Base-by-base conservation (phyloP, 2,329 filamentous ascomycete species). In the Zasmidium angulare region DNA sequence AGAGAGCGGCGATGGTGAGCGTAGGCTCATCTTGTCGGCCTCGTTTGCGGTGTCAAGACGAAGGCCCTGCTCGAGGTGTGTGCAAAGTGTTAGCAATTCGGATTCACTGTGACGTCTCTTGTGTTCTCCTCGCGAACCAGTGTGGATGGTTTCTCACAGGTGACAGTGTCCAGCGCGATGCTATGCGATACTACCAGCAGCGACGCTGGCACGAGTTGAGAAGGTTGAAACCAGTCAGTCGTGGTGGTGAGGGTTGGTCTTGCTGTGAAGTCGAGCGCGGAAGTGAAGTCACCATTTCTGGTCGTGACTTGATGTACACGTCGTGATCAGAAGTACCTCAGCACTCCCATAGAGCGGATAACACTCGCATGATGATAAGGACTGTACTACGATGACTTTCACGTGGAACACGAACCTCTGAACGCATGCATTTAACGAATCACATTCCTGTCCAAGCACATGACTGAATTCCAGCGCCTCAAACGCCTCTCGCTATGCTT, bases 1-100 rank as follows among this genome's bases (percentile, higher is more conserved):
- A 77, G 89, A 91, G 79, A 88, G 91, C 68, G 89, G 91, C 68
- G 89, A 90, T 79, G 88, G 91, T 69, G 80, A 81, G 69, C 66
- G 66, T 55, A 55, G 64, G 62, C 78, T 76, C 77, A 77, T 77
- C 64, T 63, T 71, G 67, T 62, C 62, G 56, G 52, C 29, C 55
- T 11, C 24, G 23, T 22, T 22, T 23, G 10, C 26, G 46, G 56
- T 59, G 24, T 53, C 56, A 43, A 40, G 46, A 23, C 46, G 52
- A 63, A 63, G 63, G 64, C 66, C 66, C 66, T 65, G 63, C 63
- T 58, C 56, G 49, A 46, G 46, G 52, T 59, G 56, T 64, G 66
- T 63, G 57, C 52, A 64, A 62, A 66, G 57, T 53, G 69, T 67
- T 69, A 70, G 68, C 68, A 53, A 63, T 58, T 29, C 64, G 63